Evolutionary conservation across 441 rosid genomes (phyloP).

Genomic region (Pelargonium citronellum): DNA sequence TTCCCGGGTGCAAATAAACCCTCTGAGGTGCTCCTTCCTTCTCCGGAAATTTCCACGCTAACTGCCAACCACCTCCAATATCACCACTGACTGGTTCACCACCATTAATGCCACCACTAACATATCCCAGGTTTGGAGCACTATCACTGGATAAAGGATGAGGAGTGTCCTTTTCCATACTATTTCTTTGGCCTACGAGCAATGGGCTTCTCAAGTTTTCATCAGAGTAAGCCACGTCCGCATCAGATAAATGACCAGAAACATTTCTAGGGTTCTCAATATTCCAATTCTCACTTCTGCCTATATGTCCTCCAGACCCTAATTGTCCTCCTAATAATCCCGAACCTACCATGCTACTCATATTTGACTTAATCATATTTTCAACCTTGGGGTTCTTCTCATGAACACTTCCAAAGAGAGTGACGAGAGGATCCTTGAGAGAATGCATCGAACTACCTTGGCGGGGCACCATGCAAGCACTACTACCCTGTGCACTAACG

Average conservation of each 20-base stretch:
- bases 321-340: neutral
- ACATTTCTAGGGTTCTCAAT: constrained; percentile 22
- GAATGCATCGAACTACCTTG: constrained; percentile 33
- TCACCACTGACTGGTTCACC: constrained; percentile 31
- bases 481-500: constrained; percentile 28
- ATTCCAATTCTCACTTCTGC: constrained; percentile 29
- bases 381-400: constrained; percentile 36
- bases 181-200: constrained; percentile 30
- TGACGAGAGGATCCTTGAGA: constrained; percentile 39
- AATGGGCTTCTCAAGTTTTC: constrained; percentile 38
- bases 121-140: constrained; percentile 17
- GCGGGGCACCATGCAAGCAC: constrained; percentile 26
- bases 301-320: constrained; percentile 20
- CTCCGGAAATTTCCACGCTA: constrained; percentile 38
- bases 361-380: constrained; percentile 30
- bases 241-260: constrained; percentile 13
- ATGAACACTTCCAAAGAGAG: constrained; percentile 45
- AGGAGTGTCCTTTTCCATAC: constrained; percentile 20
- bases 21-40: constrained; percentile 36
- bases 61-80: constrained; percentile 53
- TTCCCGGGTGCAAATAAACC: constrained; percentile 33
- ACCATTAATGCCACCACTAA: constrained; percentile 23
- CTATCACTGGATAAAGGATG: constrained; percentile 8
- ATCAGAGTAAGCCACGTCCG: constrained; percentile 17
- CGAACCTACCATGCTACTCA: constrained; percentile 41